Base-by-base conservation (phyloP, 2,329 filamentous ascomycete genomes). In the Trichophyton rubrum region DNA sequence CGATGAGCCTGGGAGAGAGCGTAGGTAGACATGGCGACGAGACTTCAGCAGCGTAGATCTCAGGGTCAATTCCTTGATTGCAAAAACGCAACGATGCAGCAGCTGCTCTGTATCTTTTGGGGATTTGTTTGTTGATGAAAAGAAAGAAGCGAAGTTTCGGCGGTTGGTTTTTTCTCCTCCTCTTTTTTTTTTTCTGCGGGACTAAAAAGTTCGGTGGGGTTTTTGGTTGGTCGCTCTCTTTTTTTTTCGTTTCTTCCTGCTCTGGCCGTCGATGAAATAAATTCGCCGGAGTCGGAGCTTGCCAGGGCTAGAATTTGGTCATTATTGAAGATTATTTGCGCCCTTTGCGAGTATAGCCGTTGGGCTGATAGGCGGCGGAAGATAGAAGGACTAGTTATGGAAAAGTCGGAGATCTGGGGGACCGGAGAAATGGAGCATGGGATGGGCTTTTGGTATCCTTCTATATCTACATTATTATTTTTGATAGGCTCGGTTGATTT, bases 1-100 rank as follows among this genome's bases (percentile, higher is more conserved):
- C 82, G 78, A 78, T 87, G 85, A 72, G 82, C 78, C 74, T 83
- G 75, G 64, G 85, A 80, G 60, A 87, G 80, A 68, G 85, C 84
- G 78, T 87, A 87, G 70, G 74, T 75, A 63, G 73, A 69, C 73
- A 76, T 78, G 70, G 27, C 27, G 27, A 68, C 71, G 69, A 53
- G 27, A 22, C 9, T 20, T 30, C 35, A 38, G 35, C 27, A 35
- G 33, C 24, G 33, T n/a, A 3, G 51, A 24, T 24, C 30, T 38
- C 24, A 15, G n/a, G 15, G 8, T 55, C 27, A 33, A 35, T 38
- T 35, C 51, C 27, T 35, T 3, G n/a, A 20, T 27, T 6, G 20
- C 15, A 57, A 22, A 7, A 15, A 56, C 9, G 11, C 8, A 38
- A 38, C 8, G 13, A 38, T 9, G 7, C 33, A 38, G 6, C 13